phyloP scores from a whole-genome alignment of 2,329 filamentous ascomycete genomes.

The Colletotrichum lini region DNA sequence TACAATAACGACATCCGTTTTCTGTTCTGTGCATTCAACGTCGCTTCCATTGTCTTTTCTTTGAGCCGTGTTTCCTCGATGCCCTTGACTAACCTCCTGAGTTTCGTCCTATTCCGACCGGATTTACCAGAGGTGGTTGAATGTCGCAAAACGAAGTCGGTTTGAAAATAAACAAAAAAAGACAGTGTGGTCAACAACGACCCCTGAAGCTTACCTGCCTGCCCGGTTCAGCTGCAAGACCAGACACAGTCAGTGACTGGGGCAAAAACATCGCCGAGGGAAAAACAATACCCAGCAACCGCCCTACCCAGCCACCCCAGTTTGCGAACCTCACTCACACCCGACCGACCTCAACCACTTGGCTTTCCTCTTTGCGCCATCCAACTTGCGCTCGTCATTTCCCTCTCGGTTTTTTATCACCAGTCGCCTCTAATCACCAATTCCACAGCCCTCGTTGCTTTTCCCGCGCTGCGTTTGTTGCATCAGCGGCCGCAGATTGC shows the following conservation, averaged over 20 bases:
- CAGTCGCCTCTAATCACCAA: constrained; percentile 10
- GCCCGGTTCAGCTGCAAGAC: constrained; percentile 39
- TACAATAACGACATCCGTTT: constrained; percentile 15
- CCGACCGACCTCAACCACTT: constrained; percentile 18
- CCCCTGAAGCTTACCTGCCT: constrained; percentile 21
- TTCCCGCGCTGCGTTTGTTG: constrained; percentile 33
- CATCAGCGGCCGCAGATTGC: constrained; percentile 21
- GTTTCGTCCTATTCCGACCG: not conserved
- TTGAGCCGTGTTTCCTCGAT: not conserved
- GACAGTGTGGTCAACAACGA: not conserved
- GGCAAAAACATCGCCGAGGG: constrained; percentile 32
- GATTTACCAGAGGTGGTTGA: not conserved
- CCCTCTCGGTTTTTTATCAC: not conserved
- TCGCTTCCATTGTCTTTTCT: not conserved
- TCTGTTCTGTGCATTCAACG: constrained; percentile 5
- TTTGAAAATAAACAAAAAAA: not conserved
- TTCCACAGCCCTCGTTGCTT: constrained; percentile 29
- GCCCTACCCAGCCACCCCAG: constrained; percentile 39
- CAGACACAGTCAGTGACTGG: constrained; percentile 7
- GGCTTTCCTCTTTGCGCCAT: constrained; percentile 32
- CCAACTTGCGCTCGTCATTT: constrained; percentile 18
- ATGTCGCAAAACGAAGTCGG: not conserved
- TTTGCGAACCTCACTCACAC: constrained; percentile 34
- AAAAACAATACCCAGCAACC: constrained; percentile 38
- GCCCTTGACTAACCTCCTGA: not conserved